Base-by-base conservation (phyloP, 139 green algal genomes). In the Chlorella sp. region DNA sequence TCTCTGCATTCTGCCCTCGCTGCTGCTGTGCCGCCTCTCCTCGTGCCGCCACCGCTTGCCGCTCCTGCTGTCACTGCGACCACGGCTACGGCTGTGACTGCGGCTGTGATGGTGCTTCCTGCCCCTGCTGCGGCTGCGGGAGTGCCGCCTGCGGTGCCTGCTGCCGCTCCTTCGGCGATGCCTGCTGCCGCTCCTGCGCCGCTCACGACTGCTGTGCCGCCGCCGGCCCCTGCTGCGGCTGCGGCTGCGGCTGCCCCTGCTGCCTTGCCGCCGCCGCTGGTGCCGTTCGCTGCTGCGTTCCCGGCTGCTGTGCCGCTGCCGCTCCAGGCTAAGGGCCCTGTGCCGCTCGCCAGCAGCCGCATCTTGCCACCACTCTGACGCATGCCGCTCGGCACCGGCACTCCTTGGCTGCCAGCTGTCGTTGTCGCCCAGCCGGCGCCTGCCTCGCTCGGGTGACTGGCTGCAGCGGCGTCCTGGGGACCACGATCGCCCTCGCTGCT, bases 181-280 rank as follows among this genome's bases (percentile, higher is more conserved):
- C 41, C 44, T 79, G 72, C 72, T 81, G 74, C 55, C 68, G 74
- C 51, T 30, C 30, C 74, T 30, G 51, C 20, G 32, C n/a, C 32
- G n/a, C 4, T 25, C n/a, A 30, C 55, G 18, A n/a, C 30, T n/a
- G 26, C 30, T 15, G 13, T 15, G 64, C 64, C 64, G 64, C 64
- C 64, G n/a, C 63, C 28, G 21, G 26, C 63, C 5, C 60, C 60
- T 17, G 20, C 62, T 39, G 71, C 41, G 30, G 38, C 73, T 64
- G 44, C 73, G 32, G 47, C 6, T 67, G 28, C 26, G 34, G 47
- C 30, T 68, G 51, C 51, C 32, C 70, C 38, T 41, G 65, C 65
- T 47, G 65, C 65, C 38, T 18, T 28, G 32, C 65, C 65, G 65
- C 65, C 16, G 30, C 65, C 25, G 30, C 17, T 32, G 13, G 15